These are phyloP conservation scores for Telfairia occidentalis DNA, from an alignment of 331 rosid species.

Conservation along the genomic window DNA sequence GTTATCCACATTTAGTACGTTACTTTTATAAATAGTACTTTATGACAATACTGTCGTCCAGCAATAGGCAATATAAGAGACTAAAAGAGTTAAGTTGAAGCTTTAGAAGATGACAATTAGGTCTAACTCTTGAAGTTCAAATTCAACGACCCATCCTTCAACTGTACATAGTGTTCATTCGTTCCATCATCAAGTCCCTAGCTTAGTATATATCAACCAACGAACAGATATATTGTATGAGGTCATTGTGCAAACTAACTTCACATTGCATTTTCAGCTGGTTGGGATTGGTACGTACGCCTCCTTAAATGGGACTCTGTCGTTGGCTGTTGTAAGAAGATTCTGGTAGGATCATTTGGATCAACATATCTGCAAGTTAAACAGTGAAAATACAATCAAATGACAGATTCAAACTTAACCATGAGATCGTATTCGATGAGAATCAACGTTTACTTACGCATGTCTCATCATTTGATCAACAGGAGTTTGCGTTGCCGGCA, in stretches of 20 bases:
- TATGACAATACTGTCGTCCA: not conserved
- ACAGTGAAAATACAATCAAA: not conserved
- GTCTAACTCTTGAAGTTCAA: not conserved
- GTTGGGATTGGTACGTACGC: slow-evolving; percentile 68
- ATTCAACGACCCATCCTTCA: not conserved
- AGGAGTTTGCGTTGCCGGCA: slow-evolving; percentile 91
- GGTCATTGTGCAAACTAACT: not conserved
- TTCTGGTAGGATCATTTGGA: slow-evolving; percentile 92
- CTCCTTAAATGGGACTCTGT: slow-evolving; percentile 87
- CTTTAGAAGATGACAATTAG: not conserved
- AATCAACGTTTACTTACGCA: slow-evolving; percentile 50
- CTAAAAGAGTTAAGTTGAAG: not conserved
- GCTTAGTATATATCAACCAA: not conserved
- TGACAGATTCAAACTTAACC: not conserved
- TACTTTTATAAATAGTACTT: not conserved
- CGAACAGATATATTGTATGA: not conserved
- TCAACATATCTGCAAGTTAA: slow-evolving; percentile 75
- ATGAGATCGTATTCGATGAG: not conserved
- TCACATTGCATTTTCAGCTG: slow-evolving; percentile 37
- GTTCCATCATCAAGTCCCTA: not conserved
- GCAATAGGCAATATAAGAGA: not conserved
- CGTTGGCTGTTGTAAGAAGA: slow-evolving; percentile 89
- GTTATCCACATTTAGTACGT: not conserved
- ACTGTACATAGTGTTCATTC: slow-evolving; percentile 6
- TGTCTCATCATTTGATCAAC: slow-evolving; percentile 98